Percentiles rank a stretch among this genome's conserved stretches.
Evolutionary conservation across 345 rosid species (phyloP).

Genomic region (Heritiera fomes): DNA sequence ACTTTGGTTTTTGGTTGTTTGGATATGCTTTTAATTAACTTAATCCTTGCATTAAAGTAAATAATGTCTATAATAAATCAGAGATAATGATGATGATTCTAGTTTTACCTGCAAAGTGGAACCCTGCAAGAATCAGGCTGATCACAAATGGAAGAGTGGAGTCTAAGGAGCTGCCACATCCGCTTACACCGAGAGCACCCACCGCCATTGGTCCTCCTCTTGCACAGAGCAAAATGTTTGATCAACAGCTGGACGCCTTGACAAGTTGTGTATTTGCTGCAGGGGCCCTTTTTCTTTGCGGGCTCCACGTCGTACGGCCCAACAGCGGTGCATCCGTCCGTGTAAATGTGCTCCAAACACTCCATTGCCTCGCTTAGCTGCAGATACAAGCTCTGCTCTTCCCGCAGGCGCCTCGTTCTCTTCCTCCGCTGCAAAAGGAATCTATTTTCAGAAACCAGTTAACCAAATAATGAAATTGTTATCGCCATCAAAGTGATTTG

Average conservation of each 20-base stretch:
- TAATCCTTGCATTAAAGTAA: background rate
- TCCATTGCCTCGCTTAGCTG: conserved; percentile 85
- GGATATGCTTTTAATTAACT: background rate
- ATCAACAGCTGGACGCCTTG: conserved; percentile 70
- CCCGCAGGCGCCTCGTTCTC: conserved; percentile 50
- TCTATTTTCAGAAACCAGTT: background rate
- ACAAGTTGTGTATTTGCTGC: conserved; percentile 63
- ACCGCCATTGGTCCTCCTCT: conserved; percentile 47
- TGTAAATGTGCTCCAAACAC: conserved; percentile 85
- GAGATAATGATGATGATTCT: background rate
- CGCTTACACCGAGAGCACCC: conserved; percentile 77
- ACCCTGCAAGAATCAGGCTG: conserved; percentile 60
- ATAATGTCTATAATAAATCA: no score
- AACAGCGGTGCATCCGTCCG: conserved; percentile 76
- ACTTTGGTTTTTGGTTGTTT: no score
- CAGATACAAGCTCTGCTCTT: conserved; percentile 58
- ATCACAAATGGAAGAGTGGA: conserved; percentile 75
- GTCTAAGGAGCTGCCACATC: conserved; percentile 88
- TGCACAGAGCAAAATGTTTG: conserved; percentile 70
- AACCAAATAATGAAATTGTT: background rate
- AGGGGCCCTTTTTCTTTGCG: conserved; percentile 36
- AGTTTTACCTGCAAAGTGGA: conserved; percentile 85
- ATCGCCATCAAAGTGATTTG: background rate
- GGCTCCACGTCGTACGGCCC: conserved; percentile 54
- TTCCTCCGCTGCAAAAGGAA: conserved; percentile 60